Evolutionary conservation across 192 early-diverging fungal species (phyloP), one percentile per base, ranked within the genome.

Genomic region (Podochytrium sp.): DNA sequence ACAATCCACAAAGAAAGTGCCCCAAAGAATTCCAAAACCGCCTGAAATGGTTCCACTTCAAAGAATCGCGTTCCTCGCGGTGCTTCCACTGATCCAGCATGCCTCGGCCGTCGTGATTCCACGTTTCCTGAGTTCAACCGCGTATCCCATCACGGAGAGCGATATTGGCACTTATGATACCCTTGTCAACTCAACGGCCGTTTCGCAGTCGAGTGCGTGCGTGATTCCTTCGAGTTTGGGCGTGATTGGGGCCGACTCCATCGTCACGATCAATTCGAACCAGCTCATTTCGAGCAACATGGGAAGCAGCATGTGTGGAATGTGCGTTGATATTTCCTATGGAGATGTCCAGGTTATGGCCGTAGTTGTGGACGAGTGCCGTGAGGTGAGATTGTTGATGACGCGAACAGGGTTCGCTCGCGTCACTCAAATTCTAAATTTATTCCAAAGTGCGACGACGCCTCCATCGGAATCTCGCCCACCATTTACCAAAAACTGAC

Each of bases 341-440:
- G 38, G 60, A 1, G 37, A 32, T 0, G 14, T 39, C 27, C 14
- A 38, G 14, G 6, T 62, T 39, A 33, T 29, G 29, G 60, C 60
- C 20, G 38, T 62, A 14, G 60, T 62, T n/a, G 60, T 29, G 10
- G 60, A 62, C 38, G 60, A 62, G 20, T 62, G 60, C 38, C 20
- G 6, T 20, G 27, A n/a, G n/a, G n/a, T n/a, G n/a, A n/a, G n/a
- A n/a, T 6, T 12, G 60, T 62, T 12, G 5, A 35, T n/a, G n/a
- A n/a, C n/a, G n/a, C n/a, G n/a, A n/a, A 12, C 0, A 0, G 35
- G 18, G 20, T 1, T 39, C n/a, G n/a, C n/a, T n/a, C n/a, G n/a
- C n/a, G n/a, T 1, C 18, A 57, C 1, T 30, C n/a, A 57, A 6
- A 6, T 27, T 10, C 27, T 27, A 20, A 7, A 20, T 29, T 1